Evolutionary conservation across 495 filamentous ascomycete genomes (phyloP).

Genomic region (Pseudevernia furfuracea): DNA sequence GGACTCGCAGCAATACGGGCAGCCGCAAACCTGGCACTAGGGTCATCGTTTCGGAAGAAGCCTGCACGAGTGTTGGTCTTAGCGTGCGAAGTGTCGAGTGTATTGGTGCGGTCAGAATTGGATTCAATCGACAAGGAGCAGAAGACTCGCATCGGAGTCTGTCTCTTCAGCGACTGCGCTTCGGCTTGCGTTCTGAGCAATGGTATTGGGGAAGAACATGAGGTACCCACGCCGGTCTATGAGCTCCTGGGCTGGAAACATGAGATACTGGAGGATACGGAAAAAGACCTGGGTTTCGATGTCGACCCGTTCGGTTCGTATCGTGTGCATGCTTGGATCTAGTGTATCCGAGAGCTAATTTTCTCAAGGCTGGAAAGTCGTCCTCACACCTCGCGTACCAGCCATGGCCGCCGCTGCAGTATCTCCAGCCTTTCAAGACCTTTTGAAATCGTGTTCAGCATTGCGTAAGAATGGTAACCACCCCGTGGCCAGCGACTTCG

Average conservation of each 20-base stretch:
- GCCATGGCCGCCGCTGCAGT: constrained; percentile 42
- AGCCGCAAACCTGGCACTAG: constrained; percentile 53
- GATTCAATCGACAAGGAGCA: constrained; percentile 46
- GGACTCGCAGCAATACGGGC: constrained; percentile 55
- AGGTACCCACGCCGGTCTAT: constrained; percentile 38
- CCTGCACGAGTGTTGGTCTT: constrained; percentile 51
- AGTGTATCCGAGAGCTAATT: constrained; percentile 2
- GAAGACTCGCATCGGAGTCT: constrained; percentile 48
- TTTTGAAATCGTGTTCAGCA: constrained; percentile 37
- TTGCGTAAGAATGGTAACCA: constrained; percentile 36
- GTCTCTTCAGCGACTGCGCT: constrained; percentile 58
- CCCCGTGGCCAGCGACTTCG: constrained; percentile 42
- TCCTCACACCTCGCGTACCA: constrained; percentile 51
- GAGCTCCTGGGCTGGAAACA: constrained; percentile 54
- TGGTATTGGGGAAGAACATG: constrained; percentile 27
- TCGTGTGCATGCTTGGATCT: neutral
- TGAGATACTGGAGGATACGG: constrained; percentile 46
- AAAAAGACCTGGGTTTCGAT: constrained; percentile 52
- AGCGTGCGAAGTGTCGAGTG: constrained; percentile 53
- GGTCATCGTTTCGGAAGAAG: constrained; percentile 42
- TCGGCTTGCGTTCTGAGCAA: constrained; percentile 54
- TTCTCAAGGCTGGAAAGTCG: constrained; percentile 47
- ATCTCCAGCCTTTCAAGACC: constrained; percentile 40
- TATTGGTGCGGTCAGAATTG: constrained; percentile 51
- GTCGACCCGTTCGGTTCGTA: constrained; percentile 44